Percentiles rank a stretch among this genome's conserved stretches.
Evolutionary conservation across 345 rosid genomes (phyloP).

Genomic region (Syzygium grande): DNA sequence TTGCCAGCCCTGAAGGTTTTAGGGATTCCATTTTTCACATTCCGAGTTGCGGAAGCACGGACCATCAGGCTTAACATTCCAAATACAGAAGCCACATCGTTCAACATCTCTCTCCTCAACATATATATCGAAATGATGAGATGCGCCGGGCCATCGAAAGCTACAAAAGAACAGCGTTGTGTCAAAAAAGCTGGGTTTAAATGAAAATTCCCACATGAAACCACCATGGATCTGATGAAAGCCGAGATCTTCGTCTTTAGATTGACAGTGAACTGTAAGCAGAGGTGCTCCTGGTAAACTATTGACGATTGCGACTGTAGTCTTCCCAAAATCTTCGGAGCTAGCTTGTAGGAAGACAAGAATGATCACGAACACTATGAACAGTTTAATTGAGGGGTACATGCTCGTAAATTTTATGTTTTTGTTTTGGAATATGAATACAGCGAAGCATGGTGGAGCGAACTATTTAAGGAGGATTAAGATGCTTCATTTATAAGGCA

Average conservation of each 20-base stretch:
- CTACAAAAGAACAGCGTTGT: background rate
- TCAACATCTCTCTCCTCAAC: background rate
- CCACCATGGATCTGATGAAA: background rate
- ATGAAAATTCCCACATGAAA: background rate
- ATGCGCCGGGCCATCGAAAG: background rate
- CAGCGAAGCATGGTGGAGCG: background rate
- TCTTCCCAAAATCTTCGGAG: background rate
- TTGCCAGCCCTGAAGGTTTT: background rate
- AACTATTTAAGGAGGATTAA: background rate
- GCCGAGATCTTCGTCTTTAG: background rate
- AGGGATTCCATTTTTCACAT: background rate
- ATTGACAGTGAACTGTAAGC: background rate
- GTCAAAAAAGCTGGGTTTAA: background rate
- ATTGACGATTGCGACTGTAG: background rate
- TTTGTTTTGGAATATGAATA: background rate
- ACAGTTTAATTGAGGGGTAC: background rate
- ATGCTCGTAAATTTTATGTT: background rate
- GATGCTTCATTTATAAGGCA: background rate
- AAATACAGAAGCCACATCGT: background rate
- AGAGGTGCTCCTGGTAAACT: background rate
- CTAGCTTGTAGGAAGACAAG: background rate
- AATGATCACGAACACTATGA: background rate
- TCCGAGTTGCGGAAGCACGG: background rate
- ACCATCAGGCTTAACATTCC: background rate
- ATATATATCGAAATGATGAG: background rate